Base-by-base conservation (phyloP, 768 basidiomycete species). In the Mycena galopus region DNA sequence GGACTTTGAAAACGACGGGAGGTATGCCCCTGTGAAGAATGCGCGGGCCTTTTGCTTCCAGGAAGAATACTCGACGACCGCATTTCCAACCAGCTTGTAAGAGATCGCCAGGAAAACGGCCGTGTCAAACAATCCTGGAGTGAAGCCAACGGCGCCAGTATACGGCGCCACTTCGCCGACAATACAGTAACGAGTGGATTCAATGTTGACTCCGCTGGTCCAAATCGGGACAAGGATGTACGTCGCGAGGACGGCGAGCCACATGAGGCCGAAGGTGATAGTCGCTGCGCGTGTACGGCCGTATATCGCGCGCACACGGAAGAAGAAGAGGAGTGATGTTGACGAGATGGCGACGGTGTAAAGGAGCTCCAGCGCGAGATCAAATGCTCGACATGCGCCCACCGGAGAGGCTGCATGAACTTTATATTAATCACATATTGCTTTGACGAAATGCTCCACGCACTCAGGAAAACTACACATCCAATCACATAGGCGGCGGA, bases 401-500 rank as follows among this genome's bases (percentile, higher is more conserved):
- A 53, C 62, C 7, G 35, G 35, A 53, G 8, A 64, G 16, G 62
- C 62, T 64, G 47, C 32, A 6, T 35, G 47, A 14, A 11, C n/a
- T 11, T 32, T 21, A 23, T 27, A 12, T 17, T 11, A 32, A 21
- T 21, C n/a, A n/a, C n/a, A n/a, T n/a, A 11, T 23, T n/a, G n/a
- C n/a, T 58, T 33, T 35, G 47, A 6, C 14, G 17, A 17, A 9
- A 64, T 25, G 9, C 47, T 50, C 47, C 19, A 53, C 62, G 17
- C 14, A 64, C 62, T 64, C 47, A 64, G 62, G 17, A 64, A 64
- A 64, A 64, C 47, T 7, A 30, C 51, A 42, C 29, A 64, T 53
- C 62, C 62, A 25, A 64, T 5, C 44, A 64, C 62, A 64, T 64
- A n/a, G n/a, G n/a, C n/a, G n/a, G n/a, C n/a, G n/a, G n/a, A n/a